Base-by-base conservation (phyloP, 495 filamentous ascomycete species). In the Lasiosphaeria hispida region DNA sequence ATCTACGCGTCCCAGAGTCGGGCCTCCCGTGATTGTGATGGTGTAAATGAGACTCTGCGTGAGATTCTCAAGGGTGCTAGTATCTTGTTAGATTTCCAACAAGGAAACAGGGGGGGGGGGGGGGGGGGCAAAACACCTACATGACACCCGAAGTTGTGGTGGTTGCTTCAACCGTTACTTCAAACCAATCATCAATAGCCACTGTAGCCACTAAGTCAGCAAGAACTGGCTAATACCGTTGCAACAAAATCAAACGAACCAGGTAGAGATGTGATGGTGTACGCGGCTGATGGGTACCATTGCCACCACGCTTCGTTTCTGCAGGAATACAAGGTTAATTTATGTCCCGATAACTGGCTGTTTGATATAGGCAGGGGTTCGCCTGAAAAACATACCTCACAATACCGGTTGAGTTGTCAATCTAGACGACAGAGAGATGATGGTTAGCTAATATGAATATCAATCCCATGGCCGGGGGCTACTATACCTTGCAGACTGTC, bases 241-340 rank as follows among this genome's bases (percentile, higher is more conserved):
- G 19, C 14, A 38, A 13, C 11, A 1, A 48, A 23, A 9, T 8
- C 2, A 14, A 7, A 55, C 58, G 18, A 59, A 56, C 67, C 60
- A 45, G 69, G 62, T 47, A 72, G 35, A 3, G 59, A 50, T 0
- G 63, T 10, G 49, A 72, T 63, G 7, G 63, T 64, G 23, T 54
- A 64, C 0, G 65, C 57, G 1, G 38, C 51, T 0, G 44, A 52
- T 0, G 69, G 69, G 0, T 64, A 43, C 69, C 69, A 72, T 48
- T 72, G 67, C 63, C 65, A 72, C 65, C 65, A 70, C 0, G 63
- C 63, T 44, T 66, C 54, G 51, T 70, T 48, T 50, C 65, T 66
- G n/a, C 0, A 35, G 9, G 1, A 3, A 44, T 30, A 2, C 5
- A 30, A 30, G 23, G 23, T 30, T 30, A 30, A n/a, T n/a, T n/a